phyloP scores from a whole-genome alignment of 2,329 filamentous ascomycete genomes.

The Apiospora malaysiana region DNA sequence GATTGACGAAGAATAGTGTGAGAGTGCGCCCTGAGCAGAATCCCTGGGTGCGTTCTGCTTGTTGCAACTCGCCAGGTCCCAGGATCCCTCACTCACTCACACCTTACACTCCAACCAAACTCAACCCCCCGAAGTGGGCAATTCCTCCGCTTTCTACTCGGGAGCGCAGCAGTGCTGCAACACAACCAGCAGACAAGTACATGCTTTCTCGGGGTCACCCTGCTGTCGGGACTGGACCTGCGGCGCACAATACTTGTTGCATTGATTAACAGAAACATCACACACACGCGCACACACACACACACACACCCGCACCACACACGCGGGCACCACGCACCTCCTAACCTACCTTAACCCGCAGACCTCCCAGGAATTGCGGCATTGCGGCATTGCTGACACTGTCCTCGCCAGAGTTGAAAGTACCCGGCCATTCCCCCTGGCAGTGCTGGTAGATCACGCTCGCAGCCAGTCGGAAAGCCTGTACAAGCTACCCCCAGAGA shows the following conservation, averaged over 20 bases:
- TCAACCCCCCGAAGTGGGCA: background rate
- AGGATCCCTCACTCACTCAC: slow-evolving; percentile 14
- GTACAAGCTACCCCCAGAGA: slow-evolving; percentile 9
- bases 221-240: slow-evolving; percentile 19
- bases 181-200: background rate
- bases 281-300: background rate
- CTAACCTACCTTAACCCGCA: no score
- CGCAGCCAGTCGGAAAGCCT: slow-evolving; percentile 3
- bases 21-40: background rate
- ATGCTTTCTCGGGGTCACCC: background rate
- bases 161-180: background rate
- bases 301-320: slow-evolving; percentile 4
- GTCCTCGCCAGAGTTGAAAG: slow-evolving; percentile 3
- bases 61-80: slow-evolving; percentile 1
- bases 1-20: background rate
- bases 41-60: background rate
- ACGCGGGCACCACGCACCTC: slow-evolving; percentile 13
- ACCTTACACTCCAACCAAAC: slow-evolving; percentile 12
- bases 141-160: background rate
- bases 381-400: background rate
- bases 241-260: slow-evolving; percentile 18
- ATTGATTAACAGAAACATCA: slow-evolving; percentile 18
- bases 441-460: background rate
- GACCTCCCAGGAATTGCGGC: no score
- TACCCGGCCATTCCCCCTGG: background rate